Evolutionary conservation across 257 asterid species (phyloP).

Genomic region (Fraxinus quadrangulata): DNA sequence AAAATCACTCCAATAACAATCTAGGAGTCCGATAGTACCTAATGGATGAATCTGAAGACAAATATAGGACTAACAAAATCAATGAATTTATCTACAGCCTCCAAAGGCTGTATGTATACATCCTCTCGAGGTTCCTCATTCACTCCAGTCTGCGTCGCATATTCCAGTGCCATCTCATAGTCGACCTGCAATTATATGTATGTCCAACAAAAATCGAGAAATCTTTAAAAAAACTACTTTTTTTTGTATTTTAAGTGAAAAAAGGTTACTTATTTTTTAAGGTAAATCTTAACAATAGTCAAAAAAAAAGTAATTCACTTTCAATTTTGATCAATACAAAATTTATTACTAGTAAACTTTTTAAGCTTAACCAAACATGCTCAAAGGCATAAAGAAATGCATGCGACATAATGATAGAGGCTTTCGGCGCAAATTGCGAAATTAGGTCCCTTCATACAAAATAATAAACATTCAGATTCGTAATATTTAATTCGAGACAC

Average conservation of each 20-base stretch:
- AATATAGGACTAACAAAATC: conserved; percentile 58
- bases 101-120: conserved; percentile 54
- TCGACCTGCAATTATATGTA: conserved; percentile 63
- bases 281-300: no score
- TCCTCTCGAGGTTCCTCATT: conserved; percentile 81
- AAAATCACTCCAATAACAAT: background rate
- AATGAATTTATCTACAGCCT: conserved; percentile 47
- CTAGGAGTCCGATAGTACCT: conserved; percentile 23
- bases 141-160: conserved; percentile 85
- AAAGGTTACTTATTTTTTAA: background rate
- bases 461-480: background rate
- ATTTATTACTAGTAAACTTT: background rate
- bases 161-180: conserved; percentile 91
- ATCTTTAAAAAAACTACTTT: no score
- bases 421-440: background rate
- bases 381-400: background rate
- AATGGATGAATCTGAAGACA: conserved; percentile 66
- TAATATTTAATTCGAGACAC: background rate
- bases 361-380: background rate
- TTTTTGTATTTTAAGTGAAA: background rate
- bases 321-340: no score
- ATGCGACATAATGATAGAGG: background rate
- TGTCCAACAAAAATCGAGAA: background rate
- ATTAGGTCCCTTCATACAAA: no score
- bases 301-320: no score